Percentiles rank a stretch among this genome's conserved stretches.
phyloP scores from a whole-genome alignment of 208 protist species.

The Leishmania arabica region DNA sequence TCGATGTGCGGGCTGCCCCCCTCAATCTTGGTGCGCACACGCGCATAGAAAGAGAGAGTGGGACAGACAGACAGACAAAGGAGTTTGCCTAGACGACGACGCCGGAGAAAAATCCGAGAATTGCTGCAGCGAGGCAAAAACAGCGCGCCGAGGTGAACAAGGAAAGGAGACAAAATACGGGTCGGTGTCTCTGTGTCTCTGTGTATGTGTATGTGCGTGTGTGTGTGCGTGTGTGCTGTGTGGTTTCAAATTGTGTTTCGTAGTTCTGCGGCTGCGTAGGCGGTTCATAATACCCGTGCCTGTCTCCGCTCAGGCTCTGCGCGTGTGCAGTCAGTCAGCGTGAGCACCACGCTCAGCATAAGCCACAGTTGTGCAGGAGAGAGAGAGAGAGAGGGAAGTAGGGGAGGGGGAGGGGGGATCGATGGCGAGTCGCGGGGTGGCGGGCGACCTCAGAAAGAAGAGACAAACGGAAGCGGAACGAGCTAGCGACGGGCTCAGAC shows the following conservation, averaged over 20 bases:
- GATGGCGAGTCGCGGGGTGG: too few species aligned
- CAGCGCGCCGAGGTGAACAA: not conserved
- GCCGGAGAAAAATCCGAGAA: not conserved
- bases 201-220: not conserved
- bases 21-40: not conserved
- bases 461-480: not conserved
- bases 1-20: not conserved
- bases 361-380: not conserved
- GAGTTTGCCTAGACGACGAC: not conserved
- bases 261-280: too few species aligned
- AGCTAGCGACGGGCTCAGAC: not conserved
- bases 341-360: not conserved
- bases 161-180: not conserved
- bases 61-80: not conserved
- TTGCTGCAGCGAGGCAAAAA: not conserved
- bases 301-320: too few species aligned
- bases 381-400: not conserved
- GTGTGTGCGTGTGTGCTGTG: not conserved
- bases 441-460: not conserved
- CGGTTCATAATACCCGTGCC: too few species aligned
- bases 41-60: not conserved
- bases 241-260: too few species aligned
- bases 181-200: not conserved
- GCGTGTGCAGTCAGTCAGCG: too few species aligned
- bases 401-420: not conserved